Evolutionary conservation across 805 yeast species (phyloP).

Genomic region (Lipomyces yamanashiensis): DNA sequence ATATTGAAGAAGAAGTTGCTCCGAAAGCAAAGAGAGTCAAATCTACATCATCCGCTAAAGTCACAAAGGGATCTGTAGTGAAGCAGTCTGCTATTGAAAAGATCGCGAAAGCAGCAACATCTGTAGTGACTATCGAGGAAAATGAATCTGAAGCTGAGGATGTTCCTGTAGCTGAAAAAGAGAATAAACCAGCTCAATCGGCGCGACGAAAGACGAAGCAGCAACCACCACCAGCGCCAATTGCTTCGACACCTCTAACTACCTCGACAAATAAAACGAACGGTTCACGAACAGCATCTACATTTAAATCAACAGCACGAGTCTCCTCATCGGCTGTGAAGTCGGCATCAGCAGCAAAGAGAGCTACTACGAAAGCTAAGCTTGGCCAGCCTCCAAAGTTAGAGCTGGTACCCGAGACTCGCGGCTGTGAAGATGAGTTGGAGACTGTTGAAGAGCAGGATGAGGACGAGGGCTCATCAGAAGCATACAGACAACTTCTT

Average conservation of each 20-base stretch:
- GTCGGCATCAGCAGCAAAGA: slow-evolving; percentile 1
- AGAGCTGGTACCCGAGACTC: slow-evolving; percentile 16
- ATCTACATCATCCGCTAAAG: not conserved
- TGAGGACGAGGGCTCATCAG: not conserved
- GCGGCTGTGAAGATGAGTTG: not conserved
- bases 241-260: slow-evolving; percentile 4
- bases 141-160: slow-evolving; percentile 6
- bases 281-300: not conserved
- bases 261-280: slow-evolving; percentile 5
- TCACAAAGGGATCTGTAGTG: not conserved
- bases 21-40: slow-evolving; percentile 6
- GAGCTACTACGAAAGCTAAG: not conserved
- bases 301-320: not conserved
- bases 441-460: not conserved
- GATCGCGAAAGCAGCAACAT: not conserved
- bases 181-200: not conserved
- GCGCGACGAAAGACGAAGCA: slow-evolving; percentile 1
- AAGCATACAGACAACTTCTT: not conserved
- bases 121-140: not conserved
- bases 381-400: not conserved
- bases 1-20: not conserved
- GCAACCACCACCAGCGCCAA: not conserved
- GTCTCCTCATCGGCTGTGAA: slow-evolving; percentile 1
- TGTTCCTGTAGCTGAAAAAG: slow-evolving; percentile 1
- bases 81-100: not conserved